Evolutionary conservation across 495 filamentous ascomycete genomes (phyloP), one percentile per base, ranked within the genome.

Genomic region (Hapsidospora chrysogenum): DNA sequence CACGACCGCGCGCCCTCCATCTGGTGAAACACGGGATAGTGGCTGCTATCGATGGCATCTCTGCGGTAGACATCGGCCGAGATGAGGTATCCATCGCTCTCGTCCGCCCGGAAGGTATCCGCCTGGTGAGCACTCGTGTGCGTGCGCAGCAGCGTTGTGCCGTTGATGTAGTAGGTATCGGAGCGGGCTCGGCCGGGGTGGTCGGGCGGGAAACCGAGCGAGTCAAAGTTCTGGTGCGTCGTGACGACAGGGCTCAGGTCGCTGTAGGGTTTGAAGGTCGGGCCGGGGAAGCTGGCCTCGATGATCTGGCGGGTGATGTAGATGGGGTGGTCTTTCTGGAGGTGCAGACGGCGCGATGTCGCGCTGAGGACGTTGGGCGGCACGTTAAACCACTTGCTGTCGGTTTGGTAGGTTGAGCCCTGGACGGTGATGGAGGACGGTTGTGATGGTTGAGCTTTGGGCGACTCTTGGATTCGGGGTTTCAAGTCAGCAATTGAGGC

Each of bases 11-110:
- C 86, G 10, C 85, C 92, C 51, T 97, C 89, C 85, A 96, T 95
- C 60, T 97, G 89, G 58, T 97, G 92, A 56, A 97, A 97, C 38
- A 94, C 70, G 3, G 89, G 89, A 63, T 94, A 95, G 54, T 97
- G 89, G 44, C 72, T 82, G 35, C 82, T 75, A 52, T 97, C 89
- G 47, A 97, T 77, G 18, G 86, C 85, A 68, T 97, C 89, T 38
- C 89, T 70, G 15, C 89, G 74, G 57, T 96, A 97, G 9, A 97
- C 89, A 53, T 97, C 89, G n/a, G 85, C 92, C 40, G 76, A 76
- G 46, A 96, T 78, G 7, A 92, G 77, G 48, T 80, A 97, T 4
- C 89, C 89, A 22, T 77, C 68, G 43, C 71, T 78, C 30, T 64
- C 59, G 37, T 76, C 66, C n/a, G 65, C 68, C 28, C 75, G 66